Evolutionary conservation across 2,329 filamentous ascomycete genomes (phyloP).

Genomic region (Cercospora citrullina): DNA sequence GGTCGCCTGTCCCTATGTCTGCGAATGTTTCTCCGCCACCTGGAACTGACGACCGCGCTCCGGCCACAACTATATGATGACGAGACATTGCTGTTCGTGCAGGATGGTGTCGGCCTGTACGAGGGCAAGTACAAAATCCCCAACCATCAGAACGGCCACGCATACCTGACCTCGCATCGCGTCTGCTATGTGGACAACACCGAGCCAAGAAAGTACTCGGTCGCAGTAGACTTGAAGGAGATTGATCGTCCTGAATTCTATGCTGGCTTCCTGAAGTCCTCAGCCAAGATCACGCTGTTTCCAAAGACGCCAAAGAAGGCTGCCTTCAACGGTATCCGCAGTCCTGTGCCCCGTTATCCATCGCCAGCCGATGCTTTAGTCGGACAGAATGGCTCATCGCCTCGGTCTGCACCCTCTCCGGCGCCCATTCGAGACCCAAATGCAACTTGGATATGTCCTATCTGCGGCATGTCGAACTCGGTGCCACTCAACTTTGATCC

Average conservation of each 20-base stretch:
- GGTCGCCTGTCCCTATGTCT: conserved; percentile 29
- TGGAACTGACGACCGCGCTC: conserved; percentile 94
- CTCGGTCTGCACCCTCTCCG: conserved; percentile 48
- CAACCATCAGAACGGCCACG: conserved; percentile 91
- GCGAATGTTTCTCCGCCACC: conserved; percentile 91
- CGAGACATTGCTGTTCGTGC: conserved; percentile 92
- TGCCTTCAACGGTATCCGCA: conserved; percentile 55
- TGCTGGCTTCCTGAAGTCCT: conserved; percentile 91
- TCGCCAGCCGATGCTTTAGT: conserved; percentile 45
- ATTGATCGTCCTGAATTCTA: conserved; percentile 90
- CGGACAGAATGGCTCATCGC: conserved; percentile 51
- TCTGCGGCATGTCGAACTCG: conserved; percentile 92
- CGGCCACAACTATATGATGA: conserved; percentile 89
- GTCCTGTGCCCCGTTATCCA: conserved; percentile 50
- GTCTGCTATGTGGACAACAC: conserved; percentile 91
- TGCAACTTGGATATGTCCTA: conserved; percentile 92
- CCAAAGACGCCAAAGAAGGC: conserved; percentile 73
- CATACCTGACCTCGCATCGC: conserved; percentile 93
- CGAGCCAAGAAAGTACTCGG: conserved; percentile 80
- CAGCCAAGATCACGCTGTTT: conserved; percentile 84
- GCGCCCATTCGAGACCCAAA: conserved; percentile 52
- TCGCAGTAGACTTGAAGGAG: conserved; percentile 84
- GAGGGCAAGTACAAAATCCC: conserved; percentile 97
- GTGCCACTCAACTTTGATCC: conserved; percentile 93
- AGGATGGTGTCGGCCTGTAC: conserved; percentile 95